phyloP scores from a whole-genome alignment of 768 basidiomycete genomes.

The Filobasidium floriforme region DNA sequence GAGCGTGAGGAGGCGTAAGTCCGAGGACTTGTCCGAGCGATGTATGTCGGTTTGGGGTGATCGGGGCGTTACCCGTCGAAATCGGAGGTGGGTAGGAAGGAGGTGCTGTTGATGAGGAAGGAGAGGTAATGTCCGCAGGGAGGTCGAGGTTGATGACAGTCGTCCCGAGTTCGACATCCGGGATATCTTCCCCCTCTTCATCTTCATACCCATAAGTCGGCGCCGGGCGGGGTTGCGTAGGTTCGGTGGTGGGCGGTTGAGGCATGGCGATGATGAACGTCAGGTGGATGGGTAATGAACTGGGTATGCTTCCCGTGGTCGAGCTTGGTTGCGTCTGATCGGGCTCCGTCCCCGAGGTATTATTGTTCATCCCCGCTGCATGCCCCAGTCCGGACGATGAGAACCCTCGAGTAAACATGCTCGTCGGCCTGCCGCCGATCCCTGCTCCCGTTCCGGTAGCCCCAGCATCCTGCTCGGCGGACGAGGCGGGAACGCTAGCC shows the following conservation, averaged over 20 bases:
- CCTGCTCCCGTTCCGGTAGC: neutral
- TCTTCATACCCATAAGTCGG: neutral
- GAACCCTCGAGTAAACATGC: conserved; percentile 9
- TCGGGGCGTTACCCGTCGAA: neutral
- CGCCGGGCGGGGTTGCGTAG: neutral
- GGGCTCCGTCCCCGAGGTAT: neutral
- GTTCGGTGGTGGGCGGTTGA: neutral
- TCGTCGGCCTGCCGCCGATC: neutral
- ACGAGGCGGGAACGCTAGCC: neutral
- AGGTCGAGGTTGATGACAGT: conserved; percentile 11
- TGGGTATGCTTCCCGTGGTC: neutral
- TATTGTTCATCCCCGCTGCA: neutral
- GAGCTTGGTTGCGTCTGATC: neutral
- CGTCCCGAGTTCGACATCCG: conserved; percentile 16
- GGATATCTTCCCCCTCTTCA: conserved; percentile 15
- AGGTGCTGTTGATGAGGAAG: neutral
- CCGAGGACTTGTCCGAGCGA: neutral
- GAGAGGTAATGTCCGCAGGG: neutral
- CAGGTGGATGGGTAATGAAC: conserved; percentile 10
- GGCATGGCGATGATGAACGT: conserved; percentile 23
- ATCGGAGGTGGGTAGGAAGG: neutral
- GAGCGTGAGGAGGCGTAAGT: neutral
- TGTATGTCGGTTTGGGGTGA: neutral
- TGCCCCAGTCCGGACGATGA: neutral
- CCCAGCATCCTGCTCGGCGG: neutral